These are phyloP conservation scores for Fusarium subtropicale DNA, from an alignment of 2,329 filamentous ascomycete genomes.

Conservation along the genomic window DNA sequence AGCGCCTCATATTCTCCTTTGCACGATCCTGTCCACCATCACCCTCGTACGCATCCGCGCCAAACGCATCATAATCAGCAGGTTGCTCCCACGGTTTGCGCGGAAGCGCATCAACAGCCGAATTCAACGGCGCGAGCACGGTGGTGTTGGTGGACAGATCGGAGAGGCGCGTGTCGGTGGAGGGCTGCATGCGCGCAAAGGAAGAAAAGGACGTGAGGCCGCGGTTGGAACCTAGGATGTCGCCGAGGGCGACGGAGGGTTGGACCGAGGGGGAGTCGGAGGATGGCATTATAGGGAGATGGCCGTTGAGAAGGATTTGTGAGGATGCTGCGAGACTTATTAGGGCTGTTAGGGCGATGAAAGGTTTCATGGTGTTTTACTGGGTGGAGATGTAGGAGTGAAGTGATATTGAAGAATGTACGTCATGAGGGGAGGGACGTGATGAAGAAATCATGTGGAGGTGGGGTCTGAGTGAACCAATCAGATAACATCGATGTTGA, in stretches of 20 bases:
- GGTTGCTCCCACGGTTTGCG: conserved; percentile 89
- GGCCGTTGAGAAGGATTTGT: conserved; percentile 35
- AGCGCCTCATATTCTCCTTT: conserved; percentile 77
- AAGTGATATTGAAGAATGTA: conserved; percentile 17
- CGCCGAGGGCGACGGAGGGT: conserved; percentile 76
- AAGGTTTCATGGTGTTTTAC: conserved; percentile 41
- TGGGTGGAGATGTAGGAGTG: neutral
- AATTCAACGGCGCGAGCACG: conserved; percentile 88
- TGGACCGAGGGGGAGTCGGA: conserved; percentile 47
- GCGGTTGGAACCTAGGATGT: conserved; percentile 84
- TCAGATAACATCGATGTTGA: conserved; percentile 1
- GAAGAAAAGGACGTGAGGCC: conserved; percentile 86
- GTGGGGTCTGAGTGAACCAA: neutral
- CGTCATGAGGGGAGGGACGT: conserved; percentile 30
- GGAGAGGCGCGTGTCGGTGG: conserved; percentile 76
- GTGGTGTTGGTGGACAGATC: conserved; percentile 77
- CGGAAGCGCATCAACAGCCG: conserved; percentile 79
- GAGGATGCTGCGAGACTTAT: conserved; percentile 27
- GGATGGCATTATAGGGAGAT: conserved; percentile 46
- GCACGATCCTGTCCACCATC: conserved; percentile 80
- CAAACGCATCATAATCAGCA: conserved; percentile 75
- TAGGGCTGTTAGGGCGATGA: conserved; percentile 29
- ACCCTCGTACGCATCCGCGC: conserved; percentile 80
- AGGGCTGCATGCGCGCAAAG: conserved; percentile 79
- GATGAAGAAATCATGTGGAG: conserved; percentile 5